A percentile compares a stretch with the other conserved stretches of the same genome.
Conservation (phyloP, 805 yeast species). For the Brettanomyces anomalus region DNA sequence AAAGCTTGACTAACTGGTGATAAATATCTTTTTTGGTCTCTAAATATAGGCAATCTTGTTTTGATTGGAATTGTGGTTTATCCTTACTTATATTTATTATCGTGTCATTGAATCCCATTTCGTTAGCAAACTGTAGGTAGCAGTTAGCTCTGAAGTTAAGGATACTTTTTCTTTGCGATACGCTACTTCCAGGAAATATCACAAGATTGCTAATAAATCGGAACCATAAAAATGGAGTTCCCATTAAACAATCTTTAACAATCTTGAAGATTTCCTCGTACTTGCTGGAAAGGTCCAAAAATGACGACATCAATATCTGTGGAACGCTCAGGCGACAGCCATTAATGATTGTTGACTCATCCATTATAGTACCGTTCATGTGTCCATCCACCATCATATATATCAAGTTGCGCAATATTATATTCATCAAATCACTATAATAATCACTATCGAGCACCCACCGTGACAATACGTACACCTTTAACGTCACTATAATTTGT, state of each 20-base stretch:
- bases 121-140: background rate
- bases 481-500: background rate
- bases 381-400: background rate
- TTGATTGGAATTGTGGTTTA: background rate
- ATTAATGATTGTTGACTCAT: background rate
- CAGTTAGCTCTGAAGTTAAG: background rate
- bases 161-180: background rate
- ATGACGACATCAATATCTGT: background rate
- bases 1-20: background rate
- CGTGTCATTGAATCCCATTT: background rate
- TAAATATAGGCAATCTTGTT: no score
- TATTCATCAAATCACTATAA: background rate
- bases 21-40: background rate
- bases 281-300: background rate
- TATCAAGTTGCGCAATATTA: background rate
- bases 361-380: background rate
- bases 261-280: background rate
- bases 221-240: conserved; percentile 5
- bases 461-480: background rate
- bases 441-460: background rate
- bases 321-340: background rate
- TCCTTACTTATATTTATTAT: background rate
- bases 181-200: background rate
- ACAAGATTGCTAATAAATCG: conserved; percentile 7
- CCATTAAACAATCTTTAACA: background rate